phyloP scores from a whole-genome alignment of 2,329 filamentous ascomycete genomes.

The Sclerotinia nivalis region DNA sequence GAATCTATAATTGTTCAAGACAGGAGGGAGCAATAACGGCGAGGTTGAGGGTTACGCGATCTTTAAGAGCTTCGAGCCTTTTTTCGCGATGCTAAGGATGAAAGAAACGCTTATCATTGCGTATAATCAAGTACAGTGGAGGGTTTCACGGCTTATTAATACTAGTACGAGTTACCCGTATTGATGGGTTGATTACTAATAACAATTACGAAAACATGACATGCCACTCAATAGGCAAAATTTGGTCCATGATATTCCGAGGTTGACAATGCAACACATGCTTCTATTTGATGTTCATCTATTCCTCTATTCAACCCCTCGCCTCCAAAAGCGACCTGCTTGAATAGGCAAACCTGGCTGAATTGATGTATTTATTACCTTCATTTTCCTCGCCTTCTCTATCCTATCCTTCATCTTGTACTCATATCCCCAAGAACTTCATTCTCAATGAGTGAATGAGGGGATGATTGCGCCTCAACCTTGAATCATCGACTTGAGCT shows the following conservation, averaged over 20 bases:
- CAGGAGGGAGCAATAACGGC: constrained; percentile 25
- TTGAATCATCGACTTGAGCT: background rate
- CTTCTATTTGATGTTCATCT: background rate
- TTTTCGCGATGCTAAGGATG: constrained; percentile 26
- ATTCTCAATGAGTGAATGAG: constrained; percentile 15
- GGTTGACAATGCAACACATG: constrained; percentile 2
- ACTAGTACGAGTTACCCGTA: too few relatives aligned
- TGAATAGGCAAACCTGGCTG: background rate
- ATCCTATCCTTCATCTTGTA: background rate
- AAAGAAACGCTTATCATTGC: constrained; percentile 1
- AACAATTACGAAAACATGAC: background rate
- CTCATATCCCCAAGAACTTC: background rate
- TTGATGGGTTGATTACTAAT: constrained; percentile 12
- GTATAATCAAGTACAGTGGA: constrained; percentile 21
- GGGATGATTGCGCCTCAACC: constrained; percentile 7
- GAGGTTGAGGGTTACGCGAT: constrained; percentile 26
- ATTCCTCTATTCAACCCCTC: background rate
- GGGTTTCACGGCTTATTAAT: too few relatives aligned
- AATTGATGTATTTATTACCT: constrained; percentile 10
- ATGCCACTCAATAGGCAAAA: background rate
- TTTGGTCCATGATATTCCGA: constrained; percentile 2
- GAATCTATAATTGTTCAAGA: constrained; percentile 22
- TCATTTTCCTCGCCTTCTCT: background rate
- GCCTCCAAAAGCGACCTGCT: background rate
- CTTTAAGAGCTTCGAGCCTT: background rate